Percentiles rank a stretch among this genome's conserved stretches.
Evolutionary conservation across 768 basidiomycete genomes (phyloP).

Genomic region (Russula compacta): DNA sequence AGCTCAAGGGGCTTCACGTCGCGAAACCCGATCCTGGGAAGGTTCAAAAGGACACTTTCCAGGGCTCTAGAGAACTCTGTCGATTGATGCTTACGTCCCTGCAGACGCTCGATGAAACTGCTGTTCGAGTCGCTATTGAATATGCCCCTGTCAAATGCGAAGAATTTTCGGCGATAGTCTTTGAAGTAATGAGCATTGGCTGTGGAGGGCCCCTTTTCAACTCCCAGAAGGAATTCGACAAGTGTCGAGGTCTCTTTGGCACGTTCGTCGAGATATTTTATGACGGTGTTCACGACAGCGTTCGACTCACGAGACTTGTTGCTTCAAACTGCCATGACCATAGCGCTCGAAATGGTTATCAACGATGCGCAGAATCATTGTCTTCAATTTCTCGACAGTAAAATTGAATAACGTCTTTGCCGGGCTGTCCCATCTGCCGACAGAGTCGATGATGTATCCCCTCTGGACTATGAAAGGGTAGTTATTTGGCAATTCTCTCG

Average conservation of each 20-base stretch:
- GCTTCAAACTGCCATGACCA: constrained; percentile 44
- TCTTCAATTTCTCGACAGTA: constrained; percentile 31
- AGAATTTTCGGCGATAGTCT: constrained; percentile 2
- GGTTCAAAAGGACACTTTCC: constrained; percentile 1
- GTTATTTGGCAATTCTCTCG: constrained; percentile 60
- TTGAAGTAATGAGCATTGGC: constrained; percentile 1
- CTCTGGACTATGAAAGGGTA: constrained; percentile 56
- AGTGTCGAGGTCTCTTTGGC: neutral
- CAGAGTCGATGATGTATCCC: constrained; percentile 38
- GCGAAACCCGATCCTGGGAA: constrained; percentile 32
- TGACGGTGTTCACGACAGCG: neutral
- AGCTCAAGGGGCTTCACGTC: constrained; percentile 37
- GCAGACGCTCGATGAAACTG: neutral
- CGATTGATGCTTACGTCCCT: neutral
- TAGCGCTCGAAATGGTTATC: constrained; percentile 40
- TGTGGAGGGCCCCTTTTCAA: neutral
- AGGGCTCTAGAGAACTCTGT: neutral
- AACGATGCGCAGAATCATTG: constrained; percentile 36
- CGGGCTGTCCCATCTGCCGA: constrained; percentile 43
- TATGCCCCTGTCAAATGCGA: neutral
- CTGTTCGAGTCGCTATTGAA: neutral
- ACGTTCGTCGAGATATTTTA: neutral
- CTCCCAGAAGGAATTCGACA: neutral
- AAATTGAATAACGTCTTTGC: constrained; percentile 36
- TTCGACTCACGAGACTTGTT: constrained; percentile 36